These are phyloP conservation scores for Alternaria triticimaculans DNA, from an alignment of 2,329 filamentous ascomycete genomes.

Conservation along the genomic window DNA sequence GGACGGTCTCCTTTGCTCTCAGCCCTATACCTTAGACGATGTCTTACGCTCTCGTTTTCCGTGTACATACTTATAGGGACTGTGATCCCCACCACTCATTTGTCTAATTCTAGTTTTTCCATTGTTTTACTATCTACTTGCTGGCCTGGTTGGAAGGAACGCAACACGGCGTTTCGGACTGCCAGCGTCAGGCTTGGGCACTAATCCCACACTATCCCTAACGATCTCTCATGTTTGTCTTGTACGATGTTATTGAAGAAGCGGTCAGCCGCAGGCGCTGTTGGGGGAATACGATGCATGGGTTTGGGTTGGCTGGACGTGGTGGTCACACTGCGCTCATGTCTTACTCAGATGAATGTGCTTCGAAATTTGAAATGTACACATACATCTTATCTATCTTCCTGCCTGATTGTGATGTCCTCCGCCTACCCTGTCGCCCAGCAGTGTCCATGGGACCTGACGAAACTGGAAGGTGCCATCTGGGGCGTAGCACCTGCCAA, in stretches of 20 bases:
- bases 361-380: slow-evolving; percentile 12
- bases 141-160: slow-evolving; percentile 20
- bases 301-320: slow-evolving; percentile 17
- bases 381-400: slow-evolving; percentile 1
- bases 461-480: slow-evolving; percentile 2
- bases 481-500: background rate
- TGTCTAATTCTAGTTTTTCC: slow-evolving; percentile 23
- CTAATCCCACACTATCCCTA: slow-evolving; percentile 23
- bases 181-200: slow-evolving; percentile 20
- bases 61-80: slow-evolving; percentile 25
- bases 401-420: background rate
- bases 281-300: slow-evolving; percentile 3
- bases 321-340: slow-evolving; percentile 15
- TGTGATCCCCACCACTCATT: slow-evolving; percentile 20
- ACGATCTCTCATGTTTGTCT: slow-evolving; percentile 23
- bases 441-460: background rate
- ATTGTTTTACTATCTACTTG: slow-evolving; percentile 17
- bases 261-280: slow-evolving; percentile 8
- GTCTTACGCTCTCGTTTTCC: slow-evolving; percentile 20
- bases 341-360: slow-evolving; percentile 17
- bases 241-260: slow-evolving; percentile 13
- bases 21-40: slow-evolving; percentile 19
- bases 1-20: slow-evolving; percentile 8
- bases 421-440: background rate
- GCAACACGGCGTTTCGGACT: slow-evolving; percentile 19